phyloP scores from a whole-genome alignment of 2,329 filamentous ascomycete genomes.

The Aspergillus sp. region DNA sequence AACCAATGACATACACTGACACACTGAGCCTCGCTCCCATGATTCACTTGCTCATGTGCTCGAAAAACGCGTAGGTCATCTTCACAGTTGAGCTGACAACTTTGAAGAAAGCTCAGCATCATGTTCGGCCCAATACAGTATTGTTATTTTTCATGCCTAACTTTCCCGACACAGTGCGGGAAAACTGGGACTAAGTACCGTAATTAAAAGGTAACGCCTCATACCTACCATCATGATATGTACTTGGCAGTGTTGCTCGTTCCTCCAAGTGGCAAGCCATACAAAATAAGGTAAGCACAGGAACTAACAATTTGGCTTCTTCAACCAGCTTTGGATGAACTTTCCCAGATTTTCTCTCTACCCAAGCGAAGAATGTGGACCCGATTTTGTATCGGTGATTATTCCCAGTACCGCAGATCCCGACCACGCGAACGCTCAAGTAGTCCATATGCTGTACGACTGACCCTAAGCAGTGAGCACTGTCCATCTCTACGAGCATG shows the following conservation, averaged over 20 bases:
- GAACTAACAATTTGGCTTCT: background rate
- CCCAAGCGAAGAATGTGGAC: background rate
- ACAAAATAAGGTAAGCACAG: background rate
- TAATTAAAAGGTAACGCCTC: conserved; percentile 1
- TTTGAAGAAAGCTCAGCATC: background rate
- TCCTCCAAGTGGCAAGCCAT: background rate
- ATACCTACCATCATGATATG: background rate
- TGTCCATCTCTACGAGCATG: background rate
- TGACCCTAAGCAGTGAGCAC: background rate
- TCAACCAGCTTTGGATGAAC: background rate
- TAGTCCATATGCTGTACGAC: conserved; percentile 10
- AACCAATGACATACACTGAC: background rate
- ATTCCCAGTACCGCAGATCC: conserved; percentile 12
- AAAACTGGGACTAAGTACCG: background rate
- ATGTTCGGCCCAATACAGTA: conserved; percentile 12
- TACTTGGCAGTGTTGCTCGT: background rate
- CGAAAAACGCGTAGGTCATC: background rate
- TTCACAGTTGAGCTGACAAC: background rate
- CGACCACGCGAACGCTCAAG: conserved; percentile 11
- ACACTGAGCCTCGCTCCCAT: background rate
- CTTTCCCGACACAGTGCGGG: background rate
- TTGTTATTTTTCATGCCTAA: conserved; percentile 16
- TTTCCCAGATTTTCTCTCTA: background rate
- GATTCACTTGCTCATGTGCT: background rate
- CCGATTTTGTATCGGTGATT: conserved; percentile 10